Base-by-base conservation (phyloP, 306 rosid genomes). In the Abrus precatorius region DNA sequence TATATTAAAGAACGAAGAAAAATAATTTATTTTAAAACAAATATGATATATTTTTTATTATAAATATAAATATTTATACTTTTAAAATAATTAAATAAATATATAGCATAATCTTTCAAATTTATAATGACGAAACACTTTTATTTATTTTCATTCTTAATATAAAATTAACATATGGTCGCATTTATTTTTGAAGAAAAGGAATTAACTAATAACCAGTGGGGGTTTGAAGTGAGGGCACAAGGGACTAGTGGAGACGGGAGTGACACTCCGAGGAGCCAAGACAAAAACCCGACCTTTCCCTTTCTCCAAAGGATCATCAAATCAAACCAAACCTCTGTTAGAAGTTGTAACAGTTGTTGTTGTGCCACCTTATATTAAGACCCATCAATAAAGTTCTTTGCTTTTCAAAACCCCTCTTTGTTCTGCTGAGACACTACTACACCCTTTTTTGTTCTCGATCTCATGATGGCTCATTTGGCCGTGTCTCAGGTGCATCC, bases 381-480 rank as follows among this genome's bases (percentile, higher is more conserved):
- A 50, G 3, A 12, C 72, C 48, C 20, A 20, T 14, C 1, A 49
- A 3, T 60, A n/a, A 30, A 60, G 12, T 9, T 60, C 45, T 33
- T 27, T 9, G 2, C 27, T 10, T 34, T 33, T 77, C 45, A 52
- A 66, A 56, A 36, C 40, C 38, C 43, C 4, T 66, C 27, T 5
- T 52, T 70, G 13, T 74, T 73, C 14, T 29, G 0, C 38, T 72
- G 27, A 40, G 34, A 64, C 41, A 60, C 53, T 33, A 2, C 28
- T n/a, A 1, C n/a, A 30, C 1, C 76, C 10, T 4, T 20, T 34
- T 30, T 7, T 59, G 1, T 79, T 52, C 56, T 69, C 41, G 55
- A 79, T 79, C 82, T 61, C 59, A 66, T 29, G 41, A 86, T 86
- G 89, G 40, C 74, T 72, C 87, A 84, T 69, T 80, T 82, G 43